phyloP scores from a whole-genome alignment of 1,284 basidiomycete species.

The Microbotryum lychnidis-dioicae region DNA sequence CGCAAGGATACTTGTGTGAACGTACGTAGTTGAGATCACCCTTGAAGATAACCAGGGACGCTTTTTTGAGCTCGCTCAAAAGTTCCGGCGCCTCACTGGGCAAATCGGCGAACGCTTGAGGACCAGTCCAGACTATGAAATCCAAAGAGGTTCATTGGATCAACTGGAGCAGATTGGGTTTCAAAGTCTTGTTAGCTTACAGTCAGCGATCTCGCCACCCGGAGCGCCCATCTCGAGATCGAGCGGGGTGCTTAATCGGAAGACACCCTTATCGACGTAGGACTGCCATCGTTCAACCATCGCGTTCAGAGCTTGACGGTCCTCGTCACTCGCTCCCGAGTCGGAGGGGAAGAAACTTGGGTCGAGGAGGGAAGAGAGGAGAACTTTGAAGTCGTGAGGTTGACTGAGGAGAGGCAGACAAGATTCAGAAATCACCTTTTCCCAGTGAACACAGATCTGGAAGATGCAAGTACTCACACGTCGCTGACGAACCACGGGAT shows the following conservation, averaged over 20 bases:
- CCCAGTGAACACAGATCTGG: too few species aligned
- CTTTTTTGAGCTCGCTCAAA: slow-evolving; percentile 53
- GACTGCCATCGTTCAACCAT: slow-evolving; percentile 66
- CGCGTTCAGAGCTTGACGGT: slow-evolving; percentile 44
- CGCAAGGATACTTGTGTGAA: not conserved
- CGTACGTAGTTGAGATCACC: slow-evolving; percentile 86
- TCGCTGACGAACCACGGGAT: slow-evolving; percentile 86
- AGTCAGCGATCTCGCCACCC: slow-evolving; percentile 23
- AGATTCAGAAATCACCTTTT: slow-evolving; percentile 40
- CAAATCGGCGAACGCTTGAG: slow-evolving; percentile 76
- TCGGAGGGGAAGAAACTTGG: slow-evolving; percentile 51
- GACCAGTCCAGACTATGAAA: slow-evolving; percentile 67
- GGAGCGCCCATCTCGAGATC: slow-evolving; percentile 56
- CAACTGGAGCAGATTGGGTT: slow-evolving; percentile 10
- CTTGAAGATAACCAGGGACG: slow-evolving; percentile 84
- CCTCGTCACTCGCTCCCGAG: slow-evolving; percentile 34
- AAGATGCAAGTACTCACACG: slow-evolving; percentile 6
- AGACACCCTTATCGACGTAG: slow-evolving; percentile 62
- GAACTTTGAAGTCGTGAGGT: slow-evolving; percentile 37
- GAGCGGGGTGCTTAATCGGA: slow-evolving; percentile 62
- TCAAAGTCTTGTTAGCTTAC: slow-evolving; percentile 20
- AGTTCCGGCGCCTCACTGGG: slow-evolving; percentile 53
- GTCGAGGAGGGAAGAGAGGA: slow-evolving; percentile 44
- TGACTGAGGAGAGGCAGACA: slow-evolving; percentile 42
- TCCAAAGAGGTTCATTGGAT: slow-evolving; percentile 40